Percentiles rank a stretch among this genome's conserved stretches.
Conservation (phyloP, 2,329 filamentous ascomycete genomes). For the Diaporthe citrichinensis region DNA sequence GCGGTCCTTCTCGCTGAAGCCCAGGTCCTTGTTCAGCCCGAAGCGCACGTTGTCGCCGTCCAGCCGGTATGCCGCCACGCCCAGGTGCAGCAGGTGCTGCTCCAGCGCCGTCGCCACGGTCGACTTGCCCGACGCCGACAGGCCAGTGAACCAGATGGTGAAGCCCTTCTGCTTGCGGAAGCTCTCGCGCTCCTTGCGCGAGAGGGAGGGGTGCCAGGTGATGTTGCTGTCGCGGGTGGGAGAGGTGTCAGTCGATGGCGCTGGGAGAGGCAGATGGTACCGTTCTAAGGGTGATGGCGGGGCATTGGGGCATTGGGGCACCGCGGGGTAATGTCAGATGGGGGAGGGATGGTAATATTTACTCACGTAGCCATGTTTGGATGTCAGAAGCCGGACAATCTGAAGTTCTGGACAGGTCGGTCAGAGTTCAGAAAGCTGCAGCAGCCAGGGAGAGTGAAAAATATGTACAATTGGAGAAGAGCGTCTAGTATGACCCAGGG, state of each 20-base stretch:
- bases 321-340: constrained; percentile 21
- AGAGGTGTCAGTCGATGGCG: constrained; percentile 36
- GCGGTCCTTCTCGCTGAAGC: constrained; percentile 92
- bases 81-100: constrained; percentile 92
- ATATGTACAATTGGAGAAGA: constrained; percentile 35
- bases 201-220: constrained; percentile 88
- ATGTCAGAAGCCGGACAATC: background rate
- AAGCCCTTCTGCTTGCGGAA: constrained; percentile 88
- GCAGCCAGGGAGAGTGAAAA: constrained; percentile 4
- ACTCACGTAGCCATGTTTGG: constrained; percentile 46
- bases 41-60: constrained; percentile 99
- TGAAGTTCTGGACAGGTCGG: constrained; percentile 4
- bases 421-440: background rate
- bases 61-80: constrained; percentile 88
- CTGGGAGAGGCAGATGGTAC: background rate
- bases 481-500: constrained; percentile 39
- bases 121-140: constrained; percentile 96
- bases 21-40: constrained; percentile 97
- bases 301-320: constrained; percentile 39
- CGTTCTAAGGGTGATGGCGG: constrained; percentile 43
- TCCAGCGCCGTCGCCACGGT: constrained; percentile 97
- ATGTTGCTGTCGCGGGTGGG: constrained; percentile 76
- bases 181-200: constrained; percentile 80
- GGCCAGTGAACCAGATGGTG: constrained; percentile 98
- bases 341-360: background rate